Conservation (phyloP, 2,329 filamentous ascomycete genomes). For the Pseudocercospora musae region DNA sequence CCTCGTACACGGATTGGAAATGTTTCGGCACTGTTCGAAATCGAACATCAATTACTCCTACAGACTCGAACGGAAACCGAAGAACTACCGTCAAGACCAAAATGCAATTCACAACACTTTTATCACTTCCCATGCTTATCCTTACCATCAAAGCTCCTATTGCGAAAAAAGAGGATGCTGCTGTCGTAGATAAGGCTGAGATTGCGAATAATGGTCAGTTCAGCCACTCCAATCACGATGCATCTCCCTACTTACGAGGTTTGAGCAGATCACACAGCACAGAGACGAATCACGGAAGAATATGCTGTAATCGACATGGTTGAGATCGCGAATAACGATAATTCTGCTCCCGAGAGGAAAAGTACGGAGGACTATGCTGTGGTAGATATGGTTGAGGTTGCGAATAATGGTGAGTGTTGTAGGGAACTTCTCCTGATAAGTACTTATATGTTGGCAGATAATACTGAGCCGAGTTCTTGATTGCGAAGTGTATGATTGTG, state of each 20-base stretch:
- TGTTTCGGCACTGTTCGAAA: neutral
- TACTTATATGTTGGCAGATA: neutral
- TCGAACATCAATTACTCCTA: neutral
- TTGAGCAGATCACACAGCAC: neutral
- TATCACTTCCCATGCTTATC: neutral
- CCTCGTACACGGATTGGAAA: too few species aligned
- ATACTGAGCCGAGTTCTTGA: neutral
- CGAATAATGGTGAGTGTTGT: neutral
- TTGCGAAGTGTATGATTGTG: neutral
- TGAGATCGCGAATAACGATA: neutral
- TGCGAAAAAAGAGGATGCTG: neutral
- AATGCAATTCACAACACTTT: neutral
- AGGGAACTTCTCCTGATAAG: too few species aligned
- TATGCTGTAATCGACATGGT: neutral
- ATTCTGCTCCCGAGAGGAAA: neutral
- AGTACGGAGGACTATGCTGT: neutral
- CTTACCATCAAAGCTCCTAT: neutral
- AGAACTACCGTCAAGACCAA: neutral
- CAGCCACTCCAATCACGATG: neutral
- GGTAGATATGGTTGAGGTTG: slow-evolving; percentile 4
- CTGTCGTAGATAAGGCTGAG: neutral
- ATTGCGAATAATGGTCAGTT: slow-evolving; percentile 2
- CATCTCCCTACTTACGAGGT: too few species aligned
- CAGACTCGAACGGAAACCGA: neutral
- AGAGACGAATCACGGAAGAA: neutral